phyloP scores from a whole-genome alignment of 805 yeast species.

The Priceomyces castillae region DNA sequence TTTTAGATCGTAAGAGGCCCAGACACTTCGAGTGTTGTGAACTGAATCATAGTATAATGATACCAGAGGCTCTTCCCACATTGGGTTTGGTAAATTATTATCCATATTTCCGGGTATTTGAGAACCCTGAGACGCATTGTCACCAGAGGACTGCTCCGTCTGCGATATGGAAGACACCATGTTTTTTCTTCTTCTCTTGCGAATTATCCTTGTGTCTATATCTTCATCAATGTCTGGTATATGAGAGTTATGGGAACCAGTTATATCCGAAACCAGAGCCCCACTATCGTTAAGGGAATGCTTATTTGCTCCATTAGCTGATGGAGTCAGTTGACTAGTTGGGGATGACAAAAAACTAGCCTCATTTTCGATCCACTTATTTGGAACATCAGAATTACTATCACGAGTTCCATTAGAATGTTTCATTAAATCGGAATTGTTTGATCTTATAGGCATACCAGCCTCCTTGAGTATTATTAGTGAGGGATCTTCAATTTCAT shows the following conservation, averaged over 20 bases:
- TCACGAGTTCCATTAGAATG: background rate
- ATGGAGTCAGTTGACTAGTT: conserved; percentile 1
- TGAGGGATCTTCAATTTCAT: conserved; percentile 22
- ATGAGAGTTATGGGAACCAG: background rate
- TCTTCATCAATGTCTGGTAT: conserved; percentile 14
- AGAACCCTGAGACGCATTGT: background rate
- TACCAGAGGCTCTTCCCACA: conserved; percentile 12
- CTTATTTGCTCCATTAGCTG: background rate
- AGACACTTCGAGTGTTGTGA: conserved; percentile 36
- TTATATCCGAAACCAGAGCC: background rate
- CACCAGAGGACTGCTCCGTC: background rate
- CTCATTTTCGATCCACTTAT: background rate
- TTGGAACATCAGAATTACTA: background rate
- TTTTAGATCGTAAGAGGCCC: conserved; percentile 51
- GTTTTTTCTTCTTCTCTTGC: background rate
- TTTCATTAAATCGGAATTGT: conserved; percentile 6
- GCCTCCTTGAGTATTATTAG: conserved; percentile 15
- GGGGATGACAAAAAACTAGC: conserved; percentile 1
- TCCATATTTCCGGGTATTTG: background rate
- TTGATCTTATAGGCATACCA: conserved; percentile 8
- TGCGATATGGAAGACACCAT: background rate
- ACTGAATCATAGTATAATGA: conserved; percentile 9
- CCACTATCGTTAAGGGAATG: no score
- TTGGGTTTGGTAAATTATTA: background rate
- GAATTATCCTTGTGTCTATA: background rate